These are phyloP conservation scores for Austroboletus eburneus DNA, from an alignment of 768 basidiomycete species.

Conservation along the genomic window DNA sequence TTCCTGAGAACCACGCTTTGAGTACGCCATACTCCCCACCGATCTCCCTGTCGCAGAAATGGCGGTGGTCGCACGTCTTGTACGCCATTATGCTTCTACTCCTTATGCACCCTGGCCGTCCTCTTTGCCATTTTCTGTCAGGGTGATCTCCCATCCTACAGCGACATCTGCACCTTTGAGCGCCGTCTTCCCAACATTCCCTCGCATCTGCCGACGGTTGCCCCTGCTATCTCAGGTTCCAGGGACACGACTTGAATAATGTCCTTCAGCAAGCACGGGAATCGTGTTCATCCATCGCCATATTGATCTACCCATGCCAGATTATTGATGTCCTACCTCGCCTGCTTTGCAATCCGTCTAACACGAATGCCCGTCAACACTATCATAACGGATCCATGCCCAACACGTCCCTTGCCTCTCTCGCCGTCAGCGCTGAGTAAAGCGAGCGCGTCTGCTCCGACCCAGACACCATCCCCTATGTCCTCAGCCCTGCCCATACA, in stretches of 20 bases:
- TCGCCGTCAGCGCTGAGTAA: conserved; percentile 46
- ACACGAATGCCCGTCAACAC: conserved; percentile 54
- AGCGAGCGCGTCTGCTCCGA: conserved; percentile 45
- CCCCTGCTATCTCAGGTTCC: conserved; percentile 49
- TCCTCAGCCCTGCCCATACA: conserved; percentile 33
- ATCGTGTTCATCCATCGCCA: no score
- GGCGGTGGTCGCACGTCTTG: conserved; percentile 17
- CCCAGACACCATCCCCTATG: conserved; percentile 27
- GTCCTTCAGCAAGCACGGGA: conserved; percentile 58
- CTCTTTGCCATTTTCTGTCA: conserved; percentile 31
- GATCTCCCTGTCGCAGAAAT: conserved; percentile 2
- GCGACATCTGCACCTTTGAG: conserved; percentile 35
- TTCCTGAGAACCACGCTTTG: neutral
- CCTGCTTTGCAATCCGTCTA: conserved; percentile 49
- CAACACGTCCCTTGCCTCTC: conserved; percentile 14
- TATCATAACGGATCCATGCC: conserved; percentile 45
- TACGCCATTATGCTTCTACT: conserved; percentile 21
- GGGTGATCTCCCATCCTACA: conserved; percentile 39
- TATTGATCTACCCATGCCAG: no score
- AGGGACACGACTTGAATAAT: conserved; percentile 62
- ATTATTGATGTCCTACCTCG: conserved; percentile 51
- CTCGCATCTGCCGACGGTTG: conserved; percentile 36
- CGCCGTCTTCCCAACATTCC: no score
- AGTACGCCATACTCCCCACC: conserved; percentile 13
- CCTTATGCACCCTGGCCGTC: conserved; percentile 23